Evolutionary conservation across 257 asterid species (phyloP).

Genomic region (Ajuga chamaepitys): DNA sequence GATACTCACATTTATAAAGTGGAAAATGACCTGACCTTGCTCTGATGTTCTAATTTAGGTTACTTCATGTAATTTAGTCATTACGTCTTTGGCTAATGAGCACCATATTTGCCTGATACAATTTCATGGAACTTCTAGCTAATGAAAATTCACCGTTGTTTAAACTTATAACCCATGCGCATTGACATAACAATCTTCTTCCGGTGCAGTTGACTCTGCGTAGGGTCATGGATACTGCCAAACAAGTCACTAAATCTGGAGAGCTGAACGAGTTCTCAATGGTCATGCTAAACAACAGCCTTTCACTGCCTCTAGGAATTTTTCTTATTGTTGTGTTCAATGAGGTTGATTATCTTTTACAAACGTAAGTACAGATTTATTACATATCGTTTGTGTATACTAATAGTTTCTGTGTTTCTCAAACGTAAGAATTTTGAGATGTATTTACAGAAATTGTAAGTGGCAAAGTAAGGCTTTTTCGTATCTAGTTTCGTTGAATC

Average conservation of each 20-base stretch:
- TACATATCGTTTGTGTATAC: not conserved
- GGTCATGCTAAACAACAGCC: conserved; percentile 89
- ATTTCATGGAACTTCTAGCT: too few relatives aligned
- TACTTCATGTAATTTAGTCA: too few relatives aligned
- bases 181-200: not conserved
- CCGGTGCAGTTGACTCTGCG: conserved; percentile 70
- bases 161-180: not conserved
- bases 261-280: conserved; percentile 82
- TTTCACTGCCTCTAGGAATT: conserved; percentile 76
- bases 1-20: too few relatives aligned
- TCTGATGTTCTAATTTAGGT: too few relatives aligned
- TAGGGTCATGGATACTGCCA: conserved; percentile 93
- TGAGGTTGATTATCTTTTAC: conserved; percentile 72
- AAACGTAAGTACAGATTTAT: conserved; percentile 55
- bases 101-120: not conserved
- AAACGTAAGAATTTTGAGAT: too few relatives aligned
- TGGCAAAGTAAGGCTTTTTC: not conserved
- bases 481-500: not conserved
- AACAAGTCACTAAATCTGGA: conserved; percentile 85
- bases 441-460: not conserved
- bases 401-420: not conserved
- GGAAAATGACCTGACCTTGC: not conserved
- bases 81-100: not conserved
- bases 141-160: too few relatives aligned
- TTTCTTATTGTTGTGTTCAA: conserved; percentile 58